Evolutionary conservation across 306 rosid species (phyloP).

Genomic region (Medicago arabica): DNA sequence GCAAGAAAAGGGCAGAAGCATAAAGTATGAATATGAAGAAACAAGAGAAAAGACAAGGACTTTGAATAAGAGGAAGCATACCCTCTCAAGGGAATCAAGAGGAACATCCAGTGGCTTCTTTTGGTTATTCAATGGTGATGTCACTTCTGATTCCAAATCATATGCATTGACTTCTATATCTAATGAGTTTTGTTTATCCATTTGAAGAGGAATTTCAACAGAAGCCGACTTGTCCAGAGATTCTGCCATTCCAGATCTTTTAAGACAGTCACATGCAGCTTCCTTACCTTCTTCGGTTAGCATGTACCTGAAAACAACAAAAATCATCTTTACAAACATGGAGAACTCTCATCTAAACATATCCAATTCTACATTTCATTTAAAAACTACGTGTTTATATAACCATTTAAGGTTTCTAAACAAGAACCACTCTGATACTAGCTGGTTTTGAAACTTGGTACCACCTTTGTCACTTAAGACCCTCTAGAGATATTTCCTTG

Average conservation of each 20-base stretch:
- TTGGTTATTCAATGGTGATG: constrained; percentile 44
- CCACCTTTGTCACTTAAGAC: no score
- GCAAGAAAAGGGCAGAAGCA: constrained; percentile 8
- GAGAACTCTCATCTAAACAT: constrained; percentile 30
- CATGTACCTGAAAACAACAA: constrained; percentile 75
- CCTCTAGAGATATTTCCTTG: no score
- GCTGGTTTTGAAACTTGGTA: constrained; percentile 1
- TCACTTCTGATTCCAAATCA: constrained; percentile 57
- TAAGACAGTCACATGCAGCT: constrained; percentile 79
- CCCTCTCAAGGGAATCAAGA: constrained; percentile 73
- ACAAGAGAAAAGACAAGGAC: constrained; percentile 28
- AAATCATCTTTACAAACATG: constrained; percentile 10
- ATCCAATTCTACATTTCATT: constrained; percentile 25
- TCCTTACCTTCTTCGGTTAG: constrained; percentile 88
- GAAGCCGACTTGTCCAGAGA: constrained; percentile 51
- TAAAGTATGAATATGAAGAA: constrained; percentile 7
- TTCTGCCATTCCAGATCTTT: constrained; percentile 79
- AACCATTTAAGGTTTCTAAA: constrained; percentile 20
- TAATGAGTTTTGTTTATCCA: constrained; percentile 44
- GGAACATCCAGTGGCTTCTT: constrained; percentile 64
- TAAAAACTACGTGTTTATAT: background rate
- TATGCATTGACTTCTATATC: constrained; percentile 43
- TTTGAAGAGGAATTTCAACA: constrained; percentile 47
- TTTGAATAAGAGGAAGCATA: constrained; percentile 42
- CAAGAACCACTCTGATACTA: constrained; percentile 25